Evolutionary conservation across 2,329 filamentous ascomycete genomes (phyloP), one percentile per base, ranked within the genome.

Genomic region (Simplicillium sp.): DNA sequence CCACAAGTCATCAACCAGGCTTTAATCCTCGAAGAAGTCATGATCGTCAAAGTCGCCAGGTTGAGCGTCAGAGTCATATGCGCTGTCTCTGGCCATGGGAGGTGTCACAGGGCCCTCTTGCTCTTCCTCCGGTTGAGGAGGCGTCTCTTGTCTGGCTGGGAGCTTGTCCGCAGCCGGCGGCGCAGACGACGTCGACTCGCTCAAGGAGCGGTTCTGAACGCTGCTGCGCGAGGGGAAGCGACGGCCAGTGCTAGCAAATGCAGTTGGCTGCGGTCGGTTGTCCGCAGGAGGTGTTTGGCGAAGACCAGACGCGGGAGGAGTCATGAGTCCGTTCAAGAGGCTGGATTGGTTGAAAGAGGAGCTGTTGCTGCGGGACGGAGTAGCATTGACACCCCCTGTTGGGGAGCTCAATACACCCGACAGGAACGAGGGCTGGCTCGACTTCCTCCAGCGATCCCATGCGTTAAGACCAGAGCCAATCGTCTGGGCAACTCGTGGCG

Each of bases 391-490:
- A 29, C 52, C 55, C 9, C 56, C 46, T 1, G 60, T 60, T 12
- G 71, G 66, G 7, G 72, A 68, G 38, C 62, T 64, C 31, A 68
- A 51, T 18, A 61, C 64, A 11, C 68, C 62, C 39, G 77, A 68
- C 34, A 78, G 58, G 47, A 71, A 67, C 13, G 65, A 63, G 6
- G 64, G 64, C 42, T 77, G 75, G 51, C 70, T 73, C 13, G 74
- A 77, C 57, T 84, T 90, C 39, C 89, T 82, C 90, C 90, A 96
- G 60, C 83, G 95, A 36, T 87, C 89, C 78, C 89, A 94, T n/a
- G 88, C 90, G n/a, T 88, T 87, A n/a, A 87, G 76, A 31, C 82
- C 59, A 17, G 77, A 78, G 1, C 77, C 87, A 17, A 95, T 82
- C 4, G 83, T 84, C 56, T 94, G 82, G 6, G 86, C 87, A 13